Evolutionary conservation across 345 rosid species (phyloP).

Genomic region (Excoecaria cochinchinensis): DNA sequence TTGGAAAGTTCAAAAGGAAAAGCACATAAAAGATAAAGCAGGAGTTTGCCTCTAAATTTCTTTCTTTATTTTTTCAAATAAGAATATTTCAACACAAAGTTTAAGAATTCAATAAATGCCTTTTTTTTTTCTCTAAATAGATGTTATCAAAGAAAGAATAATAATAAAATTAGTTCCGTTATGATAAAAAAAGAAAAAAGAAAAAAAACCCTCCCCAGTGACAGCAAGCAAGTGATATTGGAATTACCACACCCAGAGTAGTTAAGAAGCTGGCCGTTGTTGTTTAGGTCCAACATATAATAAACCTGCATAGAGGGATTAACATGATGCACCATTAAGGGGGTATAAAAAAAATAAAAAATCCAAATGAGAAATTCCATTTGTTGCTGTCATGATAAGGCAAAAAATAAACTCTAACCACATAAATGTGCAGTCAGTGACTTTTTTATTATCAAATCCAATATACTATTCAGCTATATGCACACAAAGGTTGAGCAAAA

Average conservation of each 20-base stretch:
- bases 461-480: background rate
- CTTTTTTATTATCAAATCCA: background rate
- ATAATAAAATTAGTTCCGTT: background rate
- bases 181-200: background rate
- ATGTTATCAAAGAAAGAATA: background rate
- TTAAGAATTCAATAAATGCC: background rate
- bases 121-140: background rate
- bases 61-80: background rate
- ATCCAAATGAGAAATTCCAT: background rate
- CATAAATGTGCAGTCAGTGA: background rate
- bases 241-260: slow-evolving; percentile 87
- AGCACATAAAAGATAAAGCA: background rate
- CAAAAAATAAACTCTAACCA: background rate
- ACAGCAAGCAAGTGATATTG: slow-evolving; percentile 7
- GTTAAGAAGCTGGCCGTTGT: slow-evolving; percentile 63
- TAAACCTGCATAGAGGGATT: slow-evolving; percentile 58
- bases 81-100: background rate
- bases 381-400: background rate
- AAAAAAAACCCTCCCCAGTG: background rate
- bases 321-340: slow-evolving; percentile 4
- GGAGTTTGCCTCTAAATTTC: background rate
- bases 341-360: slow-evolving; percentile 3
- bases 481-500: background rate
- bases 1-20: background rate
- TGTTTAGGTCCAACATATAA: slow-evolving; percentile 69